phyloP scores from a whole-genome alignment of 2,329 filamentous ascomycete species.

The Lasiodiplodia hormozganensis region DNA sequence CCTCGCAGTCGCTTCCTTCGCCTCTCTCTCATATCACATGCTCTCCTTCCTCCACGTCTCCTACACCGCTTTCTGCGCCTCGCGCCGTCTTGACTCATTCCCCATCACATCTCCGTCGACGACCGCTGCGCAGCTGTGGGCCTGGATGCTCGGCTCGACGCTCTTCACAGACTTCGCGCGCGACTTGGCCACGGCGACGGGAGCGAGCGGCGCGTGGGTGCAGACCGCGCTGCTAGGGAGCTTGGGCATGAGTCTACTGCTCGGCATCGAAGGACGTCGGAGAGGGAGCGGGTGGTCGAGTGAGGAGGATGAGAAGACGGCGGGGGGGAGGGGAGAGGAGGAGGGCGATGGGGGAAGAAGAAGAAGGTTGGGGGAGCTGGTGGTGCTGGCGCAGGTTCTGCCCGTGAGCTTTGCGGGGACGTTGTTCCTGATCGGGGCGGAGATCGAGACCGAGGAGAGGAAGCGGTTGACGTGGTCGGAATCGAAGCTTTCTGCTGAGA shows the following conservation, averaged over 20 bases:
- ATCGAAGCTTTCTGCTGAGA: not conserved
- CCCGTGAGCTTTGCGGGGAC: not conserved
- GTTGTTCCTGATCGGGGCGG: not conserved
- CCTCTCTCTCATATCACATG: constrained; percentile 41
- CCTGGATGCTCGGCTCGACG: constrained; percentile 4
- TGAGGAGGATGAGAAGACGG: no score
- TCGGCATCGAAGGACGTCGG: not conserved
- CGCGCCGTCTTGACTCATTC: not conserved
- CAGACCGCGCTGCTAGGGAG: constrained; percentile 2
- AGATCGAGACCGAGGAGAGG: not conserved
- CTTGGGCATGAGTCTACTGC: not conserved
- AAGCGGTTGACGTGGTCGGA: not conserved
- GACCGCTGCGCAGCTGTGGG: not conserved
- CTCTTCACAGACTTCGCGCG: constrained; percentile 8
- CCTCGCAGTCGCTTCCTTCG: constrained; percentile 40
- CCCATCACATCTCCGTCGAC: not conserved
- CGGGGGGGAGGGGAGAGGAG: not conserved
- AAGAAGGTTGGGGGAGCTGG: not conserved
- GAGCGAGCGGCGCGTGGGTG: not conserved
- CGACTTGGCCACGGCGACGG: not conserved
- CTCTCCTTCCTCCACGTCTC: constrained; percentile 40
- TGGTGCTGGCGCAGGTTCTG: constrained; percentile 11
- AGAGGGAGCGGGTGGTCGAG: not conserved
- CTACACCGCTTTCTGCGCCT: constrained; percentile 27
- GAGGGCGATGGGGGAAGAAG: not conserved